phyloP scores from a whole-genome alignment of 2,329 filamentous ascomycete genomes.

The Fusarium nygamai region DNA sequence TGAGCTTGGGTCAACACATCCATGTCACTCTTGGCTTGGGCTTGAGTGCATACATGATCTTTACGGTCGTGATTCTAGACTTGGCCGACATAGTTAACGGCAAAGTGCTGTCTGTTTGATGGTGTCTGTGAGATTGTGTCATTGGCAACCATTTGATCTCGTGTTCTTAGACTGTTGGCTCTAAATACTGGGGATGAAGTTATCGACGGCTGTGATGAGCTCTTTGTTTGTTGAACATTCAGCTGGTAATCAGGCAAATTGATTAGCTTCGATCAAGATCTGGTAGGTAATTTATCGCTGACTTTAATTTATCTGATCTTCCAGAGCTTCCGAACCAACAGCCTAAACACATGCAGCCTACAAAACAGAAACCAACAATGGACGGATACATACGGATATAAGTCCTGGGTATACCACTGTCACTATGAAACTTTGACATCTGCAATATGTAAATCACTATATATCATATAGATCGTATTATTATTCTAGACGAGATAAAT shows the following conservation, averaged over 20 bases:
- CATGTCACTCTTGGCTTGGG: not conserved
- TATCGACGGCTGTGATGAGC: not conserved
- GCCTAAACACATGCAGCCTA: not conserved
- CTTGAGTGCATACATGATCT: not conserved
- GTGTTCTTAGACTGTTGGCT: not conserved
- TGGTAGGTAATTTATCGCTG: slow-evolving; percentile 17
- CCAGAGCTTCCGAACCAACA: not conserved
- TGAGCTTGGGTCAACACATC: not conserved
- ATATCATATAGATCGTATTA: not conserved
- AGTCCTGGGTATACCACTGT: not conserved
- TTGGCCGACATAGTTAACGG: not conserved
- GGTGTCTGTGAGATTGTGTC: not conserved
- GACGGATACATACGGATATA: not conserved
- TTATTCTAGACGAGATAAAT: not conserved
- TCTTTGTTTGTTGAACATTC: not conserved
- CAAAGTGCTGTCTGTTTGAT: not conserved
- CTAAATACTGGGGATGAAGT: not conserved
- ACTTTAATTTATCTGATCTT: slow-evolving; percentile 9
- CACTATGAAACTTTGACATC: not conserved
- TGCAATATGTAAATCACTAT: not conserved
- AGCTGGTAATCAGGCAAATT: not conserved
- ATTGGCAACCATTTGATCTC: not conserved
- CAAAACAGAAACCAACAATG: not conserved
- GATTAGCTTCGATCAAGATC: slow-evolving; percentile 22
- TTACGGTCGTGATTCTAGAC: not conserved